A percentile compares a stretch with the other conserved stretches of the same genome.
Conservation (phyloP, 495 filamentous ascomycete genomes). For the Diplogelasinospora grovesii region DNA sequence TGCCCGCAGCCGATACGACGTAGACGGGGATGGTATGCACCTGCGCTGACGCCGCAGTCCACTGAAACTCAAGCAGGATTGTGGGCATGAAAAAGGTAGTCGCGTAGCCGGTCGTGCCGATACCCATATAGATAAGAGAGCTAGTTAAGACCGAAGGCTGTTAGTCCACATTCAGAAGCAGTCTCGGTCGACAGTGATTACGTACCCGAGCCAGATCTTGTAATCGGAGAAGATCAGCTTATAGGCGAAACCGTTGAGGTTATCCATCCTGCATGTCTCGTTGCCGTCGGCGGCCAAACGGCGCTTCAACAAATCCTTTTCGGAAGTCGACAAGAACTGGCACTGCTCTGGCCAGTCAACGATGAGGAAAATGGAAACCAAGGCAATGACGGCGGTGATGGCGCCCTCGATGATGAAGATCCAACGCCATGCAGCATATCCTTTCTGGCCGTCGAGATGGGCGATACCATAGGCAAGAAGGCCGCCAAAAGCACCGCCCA, state of each 20-base stretch:
- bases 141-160: constrained; percentile 15
- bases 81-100: constrained; percentile 63
- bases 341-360: constrained; percentile 53
- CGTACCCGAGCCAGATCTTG: constrained; percentile 43
- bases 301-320: constrained; percentile 41
- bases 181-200: not conserved
- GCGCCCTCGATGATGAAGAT: constrained; percentile 60
- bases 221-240: constrained; percentile 51
- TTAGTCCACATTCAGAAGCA: not conserved
- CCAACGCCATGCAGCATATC: constrained; percentile 50
- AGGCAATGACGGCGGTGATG: constrained; percentile 45
- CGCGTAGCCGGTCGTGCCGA: constrained; percentile 49
- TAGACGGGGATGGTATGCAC: constrained; percentile 64
- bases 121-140: constrained; percentile 44
- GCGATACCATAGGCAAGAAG: constrained; percentile 53
- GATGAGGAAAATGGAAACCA: constrained; percentile 45
- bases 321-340: constrained; percentile 45
- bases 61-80: constrained; percentile 60
- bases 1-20: constrained; percentile 56
- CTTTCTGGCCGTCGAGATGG: constrained; percentile 37
- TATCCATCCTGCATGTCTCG: constrained; percentile 50
- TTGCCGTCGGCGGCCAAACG: constrained; percentile 57
- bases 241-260: constrained; percentile 62
- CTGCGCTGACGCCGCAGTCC: constrained; percentile 42
- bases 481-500: constrained; percentile 61